Base-by-base conservation (phyloP, 2,329 filamentous ascomycete species). In the Fusarium pseudoanthophilum region DNA sequence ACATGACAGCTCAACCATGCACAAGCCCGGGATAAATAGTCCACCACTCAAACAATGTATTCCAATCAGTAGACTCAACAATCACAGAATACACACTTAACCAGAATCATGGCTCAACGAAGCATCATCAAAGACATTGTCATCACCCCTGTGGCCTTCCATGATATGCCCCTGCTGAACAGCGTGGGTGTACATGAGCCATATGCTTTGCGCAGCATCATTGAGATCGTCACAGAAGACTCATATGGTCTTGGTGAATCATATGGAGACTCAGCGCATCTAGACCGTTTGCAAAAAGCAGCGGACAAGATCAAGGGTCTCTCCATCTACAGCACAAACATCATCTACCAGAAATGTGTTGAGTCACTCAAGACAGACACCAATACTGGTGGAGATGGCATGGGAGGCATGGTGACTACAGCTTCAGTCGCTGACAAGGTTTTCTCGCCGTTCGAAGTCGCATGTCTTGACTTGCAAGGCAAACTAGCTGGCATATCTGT, bases 281-380 rank as follows among this genome's bases (percentile, higher is more conserved):
- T 84, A 2, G 56, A 62, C 8, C 82, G 82, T 13, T 74, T 85
- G 16, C 74, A 79, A 10, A 72, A 69, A 36, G 83, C 78, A 40
- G 82, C 81, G 10, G 65, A 77, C 7, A 67, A 67, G 9, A 76
- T 82, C 60, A 81, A 74, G 21, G 80, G 77, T 1, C 59, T 80
- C 10, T 71, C 80, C 5, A 71, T 82, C 2, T 79, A 81, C 42
- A 93, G 94, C 82, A 95, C 93, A 3, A 96, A 95, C 78, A 92
- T 95, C 77, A 88, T 95, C 72, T 95, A 95, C 83, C 91, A 94
- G 74, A 93, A 91, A 4, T 97, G 97, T 78, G 87, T 95, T 82
- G 92, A 95, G 64, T 93, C 93, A 0, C 78, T 84, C 0, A 92
- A 92, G 6, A 91, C 87, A 55, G 93, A 76, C 43, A 77, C 67